A percentile compares a stretch with the other conserved stretches of the same genome.
Evolutionary conservation across 768 basidiomycete species (phyloP).

Genomic region (Lentinula sp.): DNA sequence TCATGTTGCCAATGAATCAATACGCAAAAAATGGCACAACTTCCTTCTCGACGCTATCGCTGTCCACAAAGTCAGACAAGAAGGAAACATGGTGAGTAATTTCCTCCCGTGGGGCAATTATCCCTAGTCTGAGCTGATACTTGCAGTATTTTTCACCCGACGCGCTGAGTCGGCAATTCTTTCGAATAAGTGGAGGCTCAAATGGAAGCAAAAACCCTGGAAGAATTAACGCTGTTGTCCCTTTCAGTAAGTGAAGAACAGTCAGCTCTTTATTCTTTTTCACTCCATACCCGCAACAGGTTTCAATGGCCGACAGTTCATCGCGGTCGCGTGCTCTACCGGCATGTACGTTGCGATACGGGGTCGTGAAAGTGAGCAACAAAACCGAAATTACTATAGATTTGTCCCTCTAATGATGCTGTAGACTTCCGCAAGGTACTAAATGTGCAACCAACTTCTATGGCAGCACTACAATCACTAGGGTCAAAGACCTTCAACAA

Average conservation of each 20-base stretch:
- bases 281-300: conserved; percentile 25
- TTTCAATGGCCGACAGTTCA: conserved; percentile 43
- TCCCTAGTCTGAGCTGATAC: too few species aligned
- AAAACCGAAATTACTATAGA: not conserved
- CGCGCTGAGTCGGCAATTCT: conserved; percentile 53
- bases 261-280: not conserved
- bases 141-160: conserved; percentile 64
- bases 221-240: conserved; percentile 48
- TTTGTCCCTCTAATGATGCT: not conserved
- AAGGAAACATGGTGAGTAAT: conserved; percentile 61
- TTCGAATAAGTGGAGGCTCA: conserved; percentile 27
- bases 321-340: conserved; percentile 60
- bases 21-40: conserved; percentile 59
- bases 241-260: conserved; percentile 43
- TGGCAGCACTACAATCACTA: conserved; percentile 48
- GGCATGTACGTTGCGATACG: conserved; percentile 64
- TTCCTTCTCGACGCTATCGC: conserved; percentile 57
- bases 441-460: conserved; percentile 38
- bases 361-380: conserved; percentile 46
- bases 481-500: conserved; percentile 48
- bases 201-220: conserved; percentile 41
- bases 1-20: conserved; percentile 51
- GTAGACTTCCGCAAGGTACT: conserved; percentile 59
- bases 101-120: too few species aligned
- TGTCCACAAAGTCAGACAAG: conserved; percentile 58